Percentiles rank a stretch among this genome's conserved stretches.
These are phyloP conservation scores for Rutidosis leptorrhynchoides DNA, from an alignment of 129 eudicot species.

Conservation along the genomic window DNA sequence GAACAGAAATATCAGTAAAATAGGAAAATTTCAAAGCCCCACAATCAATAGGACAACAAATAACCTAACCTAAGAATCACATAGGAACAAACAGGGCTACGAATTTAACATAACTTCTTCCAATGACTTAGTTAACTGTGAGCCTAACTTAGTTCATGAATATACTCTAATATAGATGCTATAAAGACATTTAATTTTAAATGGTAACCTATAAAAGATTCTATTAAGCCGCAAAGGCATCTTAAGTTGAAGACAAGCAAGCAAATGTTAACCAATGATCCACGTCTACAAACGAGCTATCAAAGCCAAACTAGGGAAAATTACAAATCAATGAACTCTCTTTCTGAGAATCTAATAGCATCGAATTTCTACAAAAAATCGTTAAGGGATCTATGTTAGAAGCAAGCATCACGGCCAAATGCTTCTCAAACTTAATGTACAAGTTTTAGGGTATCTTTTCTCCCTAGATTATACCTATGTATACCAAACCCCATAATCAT, in stretches of 20 bases:
- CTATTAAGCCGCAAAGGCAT: too few species aligned
- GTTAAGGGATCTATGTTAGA: neutral
- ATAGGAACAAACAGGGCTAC: neutral
- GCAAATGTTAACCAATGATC: neutral
- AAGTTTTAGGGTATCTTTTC: constrained; percentile 7
- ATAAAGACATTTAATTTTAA: neutral
- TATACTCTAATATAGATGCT: neutral
- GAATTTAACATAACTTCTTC: neutral
- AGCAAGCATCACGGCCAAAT: neutral
- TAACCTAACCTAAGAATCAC: neutral
- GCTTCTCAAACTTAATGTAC: neutral
- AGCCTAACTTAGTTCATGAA: neutral
- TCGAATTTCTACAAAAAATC: neutral
- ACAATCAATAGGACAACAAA: too few species aligned
- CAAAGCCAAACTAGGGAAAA: neutral
- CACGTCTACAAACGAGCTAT: constrained; percentile 1
- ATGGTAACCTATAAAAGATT: too few species aligned
- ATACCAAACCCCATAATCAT: neutral
- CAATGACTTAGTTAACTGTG: too few species aligned
- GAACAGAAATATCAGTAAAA: too few species aligned
- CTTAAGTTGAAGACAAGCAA: neutral
- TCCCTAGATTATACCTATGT: neutral
- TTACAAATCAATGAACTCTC: constrained; percentile 3
- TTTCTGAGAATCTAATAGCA: neutral
- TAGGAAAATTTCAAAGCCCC: too few species aligned